These are phyloP conservation scores for Pseudonitzschia delicatissima DNA, from an alignment of 108 stramenopile genomes.

Conservation along the genomic window DNA sequence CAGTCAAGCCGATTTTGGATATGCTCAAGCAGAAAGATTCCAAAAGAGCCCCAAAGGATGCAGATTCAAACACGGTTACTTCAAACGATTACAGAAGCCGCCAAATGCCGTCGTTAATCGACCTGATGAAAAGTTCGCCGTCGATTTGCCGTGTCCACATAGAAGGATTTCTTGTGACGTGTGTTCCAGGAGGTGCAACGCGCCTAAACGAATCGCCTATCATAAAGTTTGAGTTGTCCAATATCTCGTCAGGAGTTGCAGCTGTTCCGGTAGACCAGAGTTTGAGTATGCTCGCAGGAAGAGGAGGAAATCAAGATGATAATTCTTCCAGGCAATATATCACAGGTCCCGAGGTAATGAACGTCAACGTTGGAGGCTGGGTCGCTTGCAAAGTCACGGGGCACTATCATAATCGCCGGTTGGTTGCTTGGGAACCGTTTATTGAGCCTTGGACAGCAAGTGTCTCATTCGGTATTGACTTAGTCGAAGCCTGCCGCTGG, in stretches of 20 bases:
- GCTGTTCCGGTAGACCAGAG: constrained; percentile 23
- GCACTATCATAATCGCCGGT: constrained; percentile 69
- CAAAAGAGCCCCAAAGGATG: constrained; percentile 11
- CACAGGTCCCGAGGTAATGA: constrained; percentile 14
- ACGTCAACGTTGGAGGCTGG: constrained; percentile 40
- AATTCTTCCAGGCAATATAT: constrained; percentile 17
- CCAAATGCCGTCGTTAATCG: background rate
- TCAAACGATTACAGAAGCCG: background rate
- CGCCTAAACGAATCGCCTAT: constrained; percentile 53
- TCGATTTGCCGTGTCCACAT: constrained; percentile 34
- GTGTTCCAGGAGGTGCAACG: constrained; percentile 63
- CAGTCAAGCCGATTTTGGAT: constrained; percentile 43
- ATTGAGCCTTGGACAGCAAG: constrained; percentile 70
- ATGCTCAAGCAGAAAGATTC: constrained; percentile 23
- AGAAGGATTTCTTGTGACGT: constrained; percentile 47
- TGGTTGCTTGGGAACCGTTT: constrained; percentile 82
- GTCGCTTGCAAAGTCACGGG: constrained; percentile 43
- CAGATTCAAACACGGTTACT: background rate
- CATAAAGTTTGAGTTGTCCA: constrained; percentile 37
- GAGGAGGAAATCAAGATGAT: background rate
- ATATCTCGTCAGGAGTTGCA: constrained; percentile 39
- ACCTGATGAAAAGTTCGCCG: constrained; percentile 29
- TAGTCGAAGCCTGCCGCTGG: constrained; percentile 22
- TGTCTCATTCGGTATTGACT: constrained; percentile 24
- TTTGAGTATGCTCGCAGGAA: background rate